Evolutionary conservation across 2,329 filamentous ascomycete genomes (phyloP), one percentile per base, ranked within the genome.

Genomic region (Curvularia lunata): DNA sequence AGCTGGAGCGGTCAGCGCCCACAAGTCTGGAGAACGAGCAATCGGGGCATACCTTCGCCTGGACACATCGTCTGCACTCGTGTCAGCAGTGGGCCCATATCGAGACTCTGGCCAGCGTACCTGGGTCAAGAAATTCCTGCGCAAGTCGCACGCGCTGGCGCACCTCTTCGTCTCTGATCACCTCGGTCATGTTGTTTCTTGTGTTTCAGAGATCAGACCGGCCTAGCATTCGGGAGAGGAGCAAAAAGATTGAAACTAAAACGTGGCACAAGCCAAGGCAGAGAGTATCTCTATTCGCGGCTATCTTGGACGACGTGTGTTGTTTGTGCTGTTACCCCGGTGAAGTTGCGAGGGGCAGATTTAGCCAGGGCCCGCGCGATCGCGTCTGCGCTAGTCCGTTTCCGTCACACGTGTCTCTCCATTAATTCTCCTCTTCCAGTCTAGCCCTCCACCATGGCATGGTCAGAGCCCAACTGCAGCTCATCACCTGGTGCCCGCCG

Each of bases 121-220:
- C 88, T 60, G 94, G 94, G 82, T 97, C 94, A 42, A 98, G 86
- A 73, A 98, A 97, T 77, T 97, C 93, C 70, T 90, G 86, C n/a
- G 92, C 92, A 64, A 90, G 87, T 70, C 92, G 90, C 76, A 97
- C 87, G 71, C 92, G 91, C 80, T 96, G 89, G 69, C 87, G 86
- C 69, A 89, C 88, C 65, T 89, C 91, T 78, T 95, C 91, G 83
- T 97, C 93, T 78, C 89, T 87, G 70, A 96, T 70, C 18, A 67
- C 59, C 49, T 72, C 71, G 48, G 68, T 52, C 73, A 76, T 76
- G 46, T 21, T 47, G 43, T 47, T 47, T 32, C 27, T 16, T 47
- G 40, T 49, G 34, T 25, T 46, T 48, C 18, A 43, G 18, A 27
- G 27, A 25, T 21, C 4, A 18, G 10, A 9, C 18, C 9, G 5